A percentile compares a stretch with the other conserved stretches of the same genome.
These are phyloP conservation scores for Gracilaria domingensis DNA, from an alignment of 23 red algal genomes.

Conservation along the genomic window DNA sequence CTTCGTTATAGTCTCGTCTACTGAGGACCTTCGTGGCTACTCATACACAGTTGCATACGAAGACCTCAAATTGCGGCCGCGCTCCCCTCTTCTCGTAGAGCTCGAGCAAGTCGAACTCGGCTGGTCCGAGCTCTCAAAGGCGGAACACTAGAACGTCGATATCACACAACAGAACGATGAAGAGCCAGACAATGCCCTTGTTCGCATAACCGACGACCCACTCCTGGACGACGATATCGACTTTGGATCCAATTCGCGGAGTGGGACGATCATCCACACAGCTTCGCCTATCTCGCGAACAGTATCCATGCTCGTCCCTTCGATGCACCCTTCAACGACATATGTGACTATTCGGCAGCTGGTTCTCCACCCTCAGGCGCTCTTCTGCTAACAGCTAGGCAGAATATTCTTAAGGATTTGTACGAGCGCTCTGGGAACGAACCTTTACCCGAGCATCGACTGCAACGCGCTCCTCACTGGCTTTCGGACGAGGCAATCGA, in stretches of 20 bases:
- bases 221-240: too few species aligned
- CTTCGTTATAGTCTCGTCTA: not conserved
- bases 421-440: not conserved
- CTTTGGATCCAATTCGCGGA: too few species aligned
- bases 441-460: not conserved
- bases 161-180: not conserved
- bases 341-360: not conserved
- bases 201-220: too few species aligned
- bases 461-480: not conserved
- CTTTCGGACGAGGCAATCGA: not conserved
- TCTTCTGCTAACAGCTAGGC: not conserved
- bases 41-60: not conserved
- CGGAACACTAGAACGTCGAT: not conserved
- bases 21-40: not conserved
- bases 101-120: not conserved
- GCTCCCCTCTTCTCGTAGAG: not conserved
- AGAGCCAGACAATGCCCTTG: not conserved
- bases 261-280: too few species aligned
- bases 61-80: not conserved
- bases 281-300: not conserved
- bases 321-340: not conserved
- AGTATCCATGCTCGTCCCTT: not conserved
- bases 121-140: not conserved
- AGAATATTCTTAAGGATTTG: not conserved
- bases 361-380: not conserved